Base-by-base conservation (phyloP, 148 eudicot genomes). In the Heliosperma pusillum region DNA sequence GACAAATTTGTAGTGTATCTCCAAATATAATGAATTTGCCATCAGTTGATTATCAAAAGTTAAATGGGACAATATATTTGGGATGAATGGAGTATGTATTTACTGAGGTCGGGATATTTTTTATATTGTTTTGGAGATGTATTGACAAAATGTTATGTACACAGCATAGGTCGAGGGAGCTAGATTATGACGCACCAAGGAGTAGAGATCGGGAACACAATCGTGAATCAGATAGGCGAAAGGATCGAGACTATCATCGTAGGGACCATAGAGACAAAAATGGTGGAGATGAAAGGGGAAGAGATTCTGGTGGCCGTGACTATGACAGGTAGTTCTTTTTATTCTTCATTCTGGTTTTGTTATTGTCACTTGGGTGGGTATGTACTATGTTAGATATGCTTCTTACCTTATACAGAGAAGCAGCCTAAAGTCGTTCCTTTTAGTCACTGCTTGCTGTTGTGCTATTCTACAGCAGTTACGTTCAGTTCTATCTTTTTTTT, bases 241-340 rank as follows among this genome's bases (percentile, higher is more conserved):
- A 73, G 53, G 77, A 79, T 57, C 84, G 84, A 59, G 86, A 80
- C 19, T 75, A 81, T 63, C 80, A 80, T 66, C 80, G 81, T 69
- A 77, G 87, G 85, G 84, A 84, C 61, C 77, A 81, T 66, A 74
- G 74, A 61, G 89, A 78, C 72, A 86, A 80, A 77, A 82, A 72
- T 83, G 83, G 55, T 27, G 85, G 89, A 73, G 84, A 85, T 69
- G 80, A 80, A 50, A 87, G 90, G 71, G 84, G 89, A 78, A 89
- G 91, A 75, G 82, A 80, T 69, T 58, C 83, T 58, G 63, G 82
- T 45, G 71, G 80, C 36, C 82, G 79, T 62, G 82, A 84, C 45
- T 82, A 83, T 79, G 87, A 85, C 74, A 89, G 97, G 97, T 91
- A n/a, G n/a, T n/a, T n/a, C n/a, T 73, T 7, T 74, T 30, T 7